Evolutionary conservation across 2,329 filamentous ascomycete species (phyloP), one percentile per base, ranked within the genome.

Genomic region (Colletotrichum phormii): DNA sequence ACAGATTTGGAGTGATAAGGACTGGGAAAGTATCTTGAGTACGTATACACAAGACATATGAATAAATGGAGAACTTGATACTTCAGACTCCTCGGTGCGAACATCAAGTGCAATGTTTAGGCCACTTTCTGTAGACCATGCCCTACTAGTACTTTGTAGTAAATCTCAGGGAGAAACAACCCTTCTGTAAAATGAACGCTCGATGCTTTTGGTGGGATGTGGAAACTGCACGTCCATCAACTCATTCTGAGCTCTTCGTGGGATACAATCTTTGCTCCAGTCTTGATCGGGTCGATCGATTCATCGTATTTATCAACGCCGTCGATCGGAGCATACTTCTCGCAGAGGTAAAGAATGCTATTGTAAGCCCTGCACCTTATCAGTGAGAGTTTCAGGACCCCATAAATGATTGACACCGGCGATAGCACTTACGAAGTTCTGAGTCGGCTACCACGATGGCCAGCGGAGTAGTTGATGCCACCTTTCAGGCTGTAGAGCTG

Each of bases 21-120:
- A 73, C 0, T 71, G 67, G 67, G 67, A 73, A 12, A 62, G 33
- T 15, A 61, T 73, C 15, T 11, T 73, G 8, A 71, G 62, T n/a
- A 66, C 51, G 7, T 73, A 66, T 57, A 66, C 71, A 0, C 71
- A 70, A 33, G 71, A 29, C 3, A 63, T 68, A 12, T 63, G 29
- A 63, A 46, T 4, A 46, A 46, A 18, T 42, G 13, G 11, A 42
- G 5, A 42, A 6, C 37, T 6, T 18, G 5, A 15, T 15, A 15
- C 37, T 15, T 2, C 2, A 3, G 5, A 15, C 5, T 42, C 13
- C 37, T 12, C 37, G 5, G 26, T 29, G 26, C 26, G 26, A 29
- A 29, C 2, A 42, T 42, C 37, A 15, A 42, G 1, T 15, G 37
- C 37, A 42, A 1, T 7, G 2, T 6, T 15, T 42, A 2, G 37